A percentile compares a stretch with the other conserved stretches of the same genome.
Conservation (phyloP, 805 yeast species). For the Starmerella apicola region DNA sequence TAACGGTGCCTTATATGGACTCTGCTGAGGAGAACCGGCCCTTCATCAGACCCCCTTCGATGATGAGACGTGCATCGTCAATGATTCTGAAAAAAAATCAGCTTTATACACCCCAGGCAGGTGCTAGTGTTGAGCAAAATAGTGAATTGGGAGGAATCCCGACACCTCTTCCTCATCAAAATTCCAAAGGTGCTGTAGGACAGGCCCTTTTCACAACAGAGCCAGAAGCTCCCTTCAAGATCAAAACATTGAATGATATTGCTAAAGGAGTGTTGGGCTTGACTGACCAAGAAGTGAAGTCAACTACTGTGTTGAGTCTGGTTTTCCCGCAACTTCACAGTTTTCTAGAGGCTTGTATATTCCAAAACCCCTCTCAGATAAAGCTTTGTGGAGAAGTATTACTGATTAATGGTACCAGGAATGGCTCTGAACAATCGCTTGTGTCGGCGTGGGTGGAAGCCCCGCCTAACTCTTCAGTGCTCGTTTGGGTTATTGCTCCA, state of each 20-base stretch:
- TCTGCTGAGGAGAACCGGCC: constrained; percentile 3
- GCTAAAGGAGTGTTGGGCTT: constrained; percentile 82
- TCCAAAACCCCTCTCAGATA: background rate
- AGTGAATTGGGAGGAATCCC: constrained; percentile 21
- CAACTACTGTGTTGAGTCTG: constrained; percentile 59
- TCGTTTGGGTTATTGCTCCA: constrained; percentile 79
- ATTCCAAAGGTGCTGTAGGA: constrained; percentile 51
- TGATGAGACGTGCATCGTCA: constrained; percentile 2
- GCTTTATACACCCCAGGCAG: background rate
- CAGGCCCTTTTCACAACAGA: constrained; percentile 80
- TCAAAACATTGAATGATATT: constrained; percentile 77
- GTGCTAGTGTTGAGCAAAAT: background rate
- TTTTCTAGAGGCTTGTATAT: constrained; percentile 4
- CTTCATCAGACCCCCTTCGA: constrained; percentile 3
- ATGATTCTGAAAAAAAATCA: constrained; percentile 8
- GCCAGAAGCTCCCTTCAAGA: constrained; percentile 59
- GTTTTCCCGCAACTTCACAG: constrained; percentile 21
- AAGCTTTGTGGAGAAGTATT: constrained; percentile 10
- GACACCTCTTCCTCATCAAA: constrained; percentile 40
- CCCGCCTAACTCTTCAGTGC: constrained; percentile 38
- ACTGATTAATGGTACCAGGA: too few relatives aligned
- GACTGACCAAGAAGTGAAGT: constrained; percentile 47
- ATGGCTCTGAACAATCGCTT: constrained; percentile 62
- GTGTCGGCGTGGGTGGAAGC: constrained; percentile 82
- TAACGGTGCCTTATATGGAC: constrained; percentile 11